Evolutionary conservation across 352 stramenopile species (phyloP).

Genomic region (Pythium oligandrum): DNA sequence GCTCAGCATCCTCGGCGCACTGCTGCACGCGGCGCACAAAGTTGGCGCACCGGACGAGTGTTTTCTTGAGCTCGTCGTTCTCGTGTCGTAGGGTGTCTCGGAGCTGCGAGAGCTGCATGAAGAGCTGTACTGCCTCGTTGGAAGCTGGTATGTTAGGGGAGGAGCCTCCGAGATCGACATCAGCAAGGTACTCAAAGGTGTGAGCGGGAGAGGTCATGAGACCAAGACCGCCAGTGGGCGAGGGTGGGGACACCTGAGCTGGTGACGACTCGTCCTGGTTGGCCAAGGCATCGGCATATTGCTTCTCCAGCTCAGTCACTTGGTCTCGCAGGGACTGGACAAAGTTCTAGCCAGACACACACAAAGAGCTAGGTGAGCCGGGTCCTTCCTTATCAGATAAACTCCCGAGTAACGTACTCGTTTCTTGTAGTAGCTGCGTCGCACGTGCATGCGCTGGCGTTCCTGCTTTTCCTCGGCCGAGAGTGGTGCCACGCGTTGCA

Average conservation of each 20-base stretch:
- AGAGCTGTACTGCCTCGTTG: constrained; percentile 24
- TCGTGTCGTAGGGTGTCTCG: constrained; percentile 47
- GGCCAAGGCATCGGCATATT: constrained; percentile 15
- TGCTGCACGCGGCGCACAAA: constrained; percentile 35
- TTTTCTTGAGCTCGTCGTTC: constrained; percentile 41
- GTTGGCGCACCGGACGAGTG: constrained; percentile 33
- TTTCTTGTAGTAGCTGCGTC: constrained; percentile 41
- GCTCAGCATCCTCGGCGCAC: constrained; percentile 26
- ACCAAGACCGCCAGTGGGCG: no score
- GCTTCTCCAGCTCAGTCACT: constrained; percentile 14
- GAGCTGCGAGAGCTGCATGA: constrained; percentile 40
- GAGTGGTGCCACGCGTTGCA: constrained; percentile 9
- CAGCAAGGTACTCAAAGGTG: neutral
- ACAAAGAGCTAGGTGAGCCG: neutral
- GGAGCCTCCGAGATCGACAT: constrained; percentile 9
- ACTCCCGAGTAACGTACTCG: constrained; percentile 6
- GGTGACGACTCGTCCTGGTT: constrained; percentile 7
- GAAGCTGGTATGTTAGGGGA: constrained; percentile 9
- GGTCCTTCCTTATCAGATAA: no score
- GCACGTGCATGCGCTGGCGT: constrained; percentile 56
- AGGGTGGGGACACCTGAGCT: neutral
- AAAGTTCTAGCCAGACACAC: constrained; percentile 9
- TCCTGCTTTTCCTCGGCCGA: constrained; percentile 41
- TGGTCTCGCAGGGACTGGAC: constrained; percentile 19
- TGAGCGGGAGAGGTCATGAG: no score